Percentiles rank a stretch among this genome's conserved stretches.
Conservation (phyloP, 352 stramenopile species). For the Pythium sp. region DNA sequence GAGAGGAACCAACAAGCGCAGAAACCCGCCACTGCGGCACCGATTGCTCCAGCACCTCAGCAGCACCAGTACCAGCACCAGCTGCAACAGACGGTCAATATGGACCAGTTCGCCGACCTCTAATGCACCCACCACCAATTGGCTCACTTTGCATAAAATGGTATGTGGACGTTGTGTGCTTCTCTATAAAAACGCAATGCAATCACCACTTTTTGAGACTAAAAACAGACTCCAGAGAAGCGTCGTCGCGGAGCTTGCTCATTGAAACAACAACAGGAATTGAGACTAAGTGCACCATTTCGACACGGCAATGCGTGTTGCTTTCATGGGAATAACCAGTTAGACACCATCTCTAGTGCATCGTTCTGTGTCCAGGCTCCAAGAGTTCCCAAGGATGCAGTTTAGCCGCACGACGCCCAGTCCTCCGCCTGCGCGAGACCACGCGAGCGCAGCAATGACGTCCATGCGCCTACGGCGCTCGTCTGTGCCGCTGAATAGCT, state of each 20-base stretch:
- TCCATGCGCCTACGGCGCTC: constrained; percentile 13
- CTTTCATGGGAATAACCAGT: not conserved
- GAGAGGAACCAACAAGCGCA: not conserved
- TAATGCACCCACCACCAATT: not conserved
- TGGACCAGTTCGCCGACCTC: constrained; percentile 8
- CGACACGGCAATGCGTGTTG: not conserved
- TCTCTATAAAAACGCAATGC: constrained; percentile 7
- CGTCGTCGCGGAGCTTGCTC: too few species aligned
- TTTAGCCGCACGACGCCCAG: not conserved
- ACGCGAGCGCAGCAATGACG: not conserved
- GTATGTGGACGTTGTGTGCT: not conserved
- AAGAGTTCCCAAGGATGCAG: constrained; percentile 3
- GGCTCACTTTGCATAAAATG: not conserved
- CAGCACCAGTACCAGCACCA: not conserved
- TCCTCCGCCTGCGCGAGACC: constrained; percentile 7
- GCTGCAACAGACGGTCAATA: not conserved
- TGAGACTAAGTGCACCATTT: not conserved
- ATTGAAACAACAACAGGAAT: not conserved
- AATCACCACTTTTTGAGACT: constrained; percentile 2
- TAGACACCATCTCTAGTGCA: not conserved
- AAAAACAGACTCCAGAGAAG: constrained; percentile 4
- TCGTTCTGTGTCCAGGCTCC: not conserved
- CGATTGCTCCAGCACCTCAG: not conserved
- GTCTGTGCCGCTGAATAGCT: not conserved
- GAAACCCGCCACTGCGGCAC: not conserved